Evolutionary conservation across 306 rosid genomes (phyloP).

Genomic region (Glycine soja): DNA sequence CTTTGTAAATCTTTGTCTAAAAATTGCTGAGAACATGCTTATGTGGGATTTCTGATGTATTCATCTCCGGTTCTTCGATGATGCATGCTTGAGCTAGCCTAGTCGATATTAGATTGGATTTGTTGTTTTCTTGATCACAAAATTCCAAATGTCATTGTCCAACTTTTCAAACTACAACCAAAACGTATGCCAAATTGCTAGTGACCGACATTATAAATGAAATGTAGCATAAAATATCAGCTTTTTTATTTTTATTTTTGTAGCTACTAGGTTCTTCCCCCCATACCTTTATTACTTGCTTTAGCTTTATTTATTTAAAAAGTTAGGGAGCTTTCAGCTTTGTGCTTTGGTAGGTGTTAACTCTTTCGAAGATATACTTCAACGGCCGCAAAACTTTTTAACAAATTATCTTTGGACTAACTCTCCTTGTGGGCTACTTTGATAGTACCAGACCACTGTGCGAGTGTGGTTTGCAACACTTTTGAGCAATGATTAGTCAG

Average conservation of each 20-base stretch:
- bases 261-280: slow-evolving; percentile 32
- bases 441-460: neutral
- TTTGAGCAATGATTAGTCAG: slow-evolving; percentile 2
- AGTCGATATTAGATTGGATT: slow-evolving; percentile 12
- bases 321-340: neutral
- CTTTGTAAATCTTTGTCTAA: neutral
- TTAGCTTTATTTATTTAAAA: neutral
- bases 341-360: neutral
- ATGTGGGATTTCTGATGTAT: neutral
- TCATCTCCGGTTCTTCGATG: neutral
- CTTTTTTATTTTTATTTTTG: too few relatives aligned
- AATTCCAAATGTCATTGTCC: slow-evolving; percentile 42
- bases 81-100: neutral
- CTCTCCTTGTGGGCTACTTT: neutral
- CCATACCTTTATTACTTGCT: neutral
- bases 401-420: neutral
- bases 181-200: neutral
- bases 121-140: neutral
- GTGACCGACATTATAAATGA: slow-evolving; percentile 42
- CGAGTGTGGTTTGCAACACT: neutral
- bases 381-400: slow-evolving; percentile 16
- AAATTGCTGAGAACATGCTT: slow-evolving; percentile 15
- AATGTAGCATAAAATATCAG: slow-evolving; percentile 1
- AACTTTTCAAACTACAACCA: slow-evolving; percentile 21
- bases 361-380: slow-evolving; percentile 16